Conservation (phyloP, 805 yeast genomes). For the Ogataea pignaliae region DNA sequence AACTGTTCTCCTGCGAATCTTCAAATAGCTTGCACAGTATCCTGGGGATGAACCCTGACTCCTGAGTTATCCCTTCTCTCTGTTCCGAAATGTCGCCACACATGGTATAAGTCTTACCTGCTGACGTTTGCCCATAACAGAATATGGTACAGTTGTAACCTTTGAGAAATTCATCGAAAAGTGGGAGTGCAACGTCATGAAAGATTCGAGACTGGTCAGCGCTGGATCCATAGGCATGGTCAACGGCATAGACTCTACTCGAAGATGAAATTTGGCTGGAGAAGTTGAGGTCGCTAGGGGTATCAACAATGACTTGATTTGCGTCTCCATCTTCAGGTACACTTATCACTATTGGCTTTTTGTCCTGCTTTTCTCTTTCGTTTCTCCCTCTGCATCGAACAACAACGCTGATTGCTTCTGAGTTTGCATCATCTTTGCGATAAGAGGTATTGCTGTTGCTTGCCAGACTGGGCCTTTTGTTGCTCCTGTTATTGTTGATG, state of each 20-base stretch:
- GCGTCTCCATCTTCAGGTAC: constrained; percentile 34
- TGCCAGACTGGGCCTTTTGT: neutral
- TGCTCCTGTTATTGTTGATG: neutral
- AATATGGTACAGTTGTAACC: constrained; percentile 54
- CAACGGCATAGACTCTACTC: constrained; percentile 43
- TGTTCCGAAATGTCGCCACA: constrained; percentile 39
- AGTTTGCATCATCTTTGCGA: constrained; percentile 5
- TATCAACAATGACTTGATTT: constrained; percentile 22
- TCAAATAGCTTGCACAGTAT: constrained; percentile 39
- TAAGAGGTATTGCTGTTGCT: neutral
- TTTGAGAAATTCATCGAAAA: constrained; percentile 43
- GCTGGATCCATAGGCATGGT: constrained; percentile 50
- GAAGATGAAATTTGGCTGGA: constrained; percentile 21
- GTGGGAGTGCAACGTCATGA: constrained; percentile 41
- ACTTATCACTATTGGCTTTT: constrained; percentile 44
- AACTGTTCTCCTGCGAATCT: constrained; percentile 25
- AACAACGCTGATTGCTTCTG: constrained; percentile 43
- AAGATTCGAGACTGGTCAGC: constrained; percentile 46
- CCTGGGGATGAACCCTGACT: constrained; percentile 50
- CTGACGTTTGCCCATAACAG: constrained; percentile 61
- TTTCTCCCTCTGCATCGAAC: constrained; percentile 53
- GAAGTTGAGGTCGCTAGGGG: constrained; percentile 22
- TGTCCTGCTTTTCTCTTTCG: constrained; percentile 37
- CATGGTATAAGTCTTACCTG: constrained; percentile 61
- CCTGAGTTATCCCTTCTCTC: constrained; percentile 20